Percentiles rank a stretch among this genome's conserved stretches.
phyloP scores from a whole-genome alignment of 768 basidiomycete species.

The Cytidiella melzeri region DNA sequence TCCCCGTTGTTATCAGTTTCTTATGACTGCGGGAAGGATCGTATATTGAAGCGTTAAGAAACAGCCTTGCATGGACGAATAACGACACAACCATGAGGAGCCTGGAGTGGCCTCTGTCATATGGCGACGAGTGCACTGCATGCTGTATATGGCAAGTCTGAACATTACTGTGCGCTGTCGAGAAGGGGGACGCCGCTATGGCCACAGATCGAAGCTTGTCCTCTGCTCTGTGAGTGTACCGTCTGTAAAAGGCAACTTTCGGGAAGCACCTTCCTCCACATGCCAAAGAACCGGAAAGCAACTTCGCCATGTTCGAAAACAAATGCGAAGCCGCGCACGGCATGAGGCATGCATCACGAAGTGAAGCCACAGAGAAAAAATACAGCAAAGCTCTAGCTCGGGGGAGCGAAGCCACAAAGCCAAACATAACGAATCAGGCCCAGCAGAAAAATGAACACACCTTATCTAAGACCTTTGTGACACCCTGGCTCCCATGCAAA shows the following conservation, averaged over 20 bases:
- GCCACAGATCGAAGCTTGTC: background rate
- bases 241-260: background rate
- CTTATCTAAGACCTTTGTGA: slow-evolving; percentile 1
- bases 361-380: background rate
- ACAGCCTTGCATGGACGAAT: background rate
- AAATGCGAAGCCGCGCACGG: background rate
- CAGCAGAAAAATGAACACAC: background rate
- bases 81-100: no score
- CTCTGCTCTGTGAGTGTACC: background rate
- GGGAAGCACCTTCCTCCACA: background rate
- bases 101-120: background rate
- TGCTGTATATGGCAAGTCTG: background rate
- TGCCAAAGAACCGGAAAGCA: background rate
- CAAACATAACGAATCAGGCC: background rate
- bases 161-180: background rate
- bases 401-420: background rate
- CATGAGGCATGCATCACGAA: background rate
- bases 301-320: background rate
- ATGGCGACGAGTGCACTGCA: background rate
- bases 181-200: background rate
- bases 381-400: background rate
- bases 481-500: slow-evolving; percentile 1
- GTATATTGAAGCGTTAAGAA: background rate
- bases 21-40: background rate
- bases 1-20: background rate